Evolutionary conservation across 202 grass and related monocot genomes (phyloP), one percentile per base, ranked within the genome.

Genomic region (Panicum hallii): DNA sequence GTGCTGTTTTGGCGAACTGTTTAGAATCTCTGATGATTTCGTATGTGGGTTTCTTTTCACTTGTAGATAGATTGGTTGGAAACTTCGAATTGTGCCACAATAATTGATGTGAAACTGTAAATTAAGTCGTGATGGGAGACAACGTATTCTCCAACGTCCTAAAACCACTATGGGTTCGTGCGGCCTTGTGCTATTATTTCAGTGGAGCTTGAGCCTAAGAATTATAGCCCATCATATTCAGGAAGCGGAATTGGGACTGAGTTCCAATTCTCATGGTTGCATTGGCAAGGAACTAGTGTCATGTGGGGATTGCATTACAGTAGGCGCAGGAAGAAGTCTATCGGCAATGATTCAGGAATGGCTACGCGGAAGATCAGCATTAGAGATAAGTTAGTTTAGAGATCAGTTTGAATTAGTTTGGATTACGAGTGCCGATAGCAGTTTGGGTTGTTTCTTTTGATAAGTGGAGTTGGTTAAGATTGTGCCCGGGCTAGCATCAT

Each of bases 1-100:
- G 38, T 2, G 17, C 12, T 72, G 16, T 17, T 89, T 56, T 54
- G 71, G 22, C 42, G 43, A 70, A 76, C 44, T 69, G 32, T 9
- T 9, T 40, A 38, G 34, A 20, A 5, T 3, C 15, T 79, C 26
- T 26, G 26, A 26, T 26, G 26, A 26, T 26, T 17, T 82, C 41
- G 14, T 23, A 65, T 36, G 41, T n/a, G 1, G 61, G 22, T 75
- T 36, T 68, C 1, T 69, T 20, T 61, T 40, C 9, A 38, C 1
- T 77, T 61, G 40, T 77, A 48, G 45, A 11, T 81, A 32, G 63
- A 63, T 68, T 75, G 48, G 19, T 81, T 68, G 6, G 9, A 38
- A 66, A 32, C 70, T 28, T 80, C 22, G 14, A 50, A 50, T 75
- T 34, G 75, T 41, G 43, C 19, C 36, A 14, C 44, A 15, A 45